Base-by-base conservation (phyloP, 2,329 filamentous ascomycete genomes). In the Arthrobotrys conoides region DNA sequence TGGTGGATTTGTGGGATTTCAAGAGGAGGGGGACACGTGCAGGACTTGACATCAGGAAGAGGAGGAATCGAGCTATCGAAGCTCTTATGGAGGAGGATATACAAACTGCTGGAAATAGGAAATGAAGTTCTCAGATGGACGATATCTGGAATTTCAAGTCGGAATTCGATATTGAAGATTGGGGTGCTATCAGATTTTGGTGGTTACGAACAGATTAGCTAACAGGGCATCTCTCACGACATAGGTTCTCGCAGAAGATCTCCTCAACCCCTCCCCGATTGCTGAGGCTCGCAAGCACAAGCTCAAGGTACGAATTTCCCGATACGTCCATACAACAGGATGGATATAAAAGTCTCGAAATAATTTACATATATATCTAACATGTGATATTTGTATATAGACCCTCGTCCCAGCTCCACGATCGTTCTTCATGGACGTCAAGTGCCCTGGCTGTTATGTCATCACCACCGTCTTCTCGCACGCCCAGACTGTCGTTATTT, bases 361-460 rank as follows among this genome's bases (percentile, higher is more conserved):
- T 20, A 36, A 44, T 36, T 38, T 1, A 51, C 4, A 38, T 27
- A 30, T 30, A 30, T n/a, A 80, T 63, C 59, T 67, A 61, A 59
- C 79, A 64, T 65, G 57, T 30, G 61, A 67, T 65, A 59, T 73
- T 71, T 24, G 30, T 69, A 80, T 83, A 10, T 41, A 96, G 94
- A 94, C 90, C 83, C 93, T 99, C 84, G 96, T 99, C 86, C 96
- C 96, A 85, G 92, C 90, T 83, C 96, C 96, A 85, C 93, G 96
- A 87, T 98, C 95, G 83, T 99, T 98, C 93, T 99, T 99, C 93
- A 99, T 99, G 96, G 96, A 99, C 87, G 96, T 99, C 90, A 99
- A 99, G 92, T 99, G 96, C 93, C 96, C 96, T 87, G 96, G 96
- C 85, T 99, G 96, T 93, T 99, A 98, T 92, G 97, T 94, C 87